A percentile compares a stretch with the other conserved stretches of the same genome.
Evolutionary conservation across 345 rosid species (phyloP).

Genomic region (Chamaenerion angustifolium): DNA sequence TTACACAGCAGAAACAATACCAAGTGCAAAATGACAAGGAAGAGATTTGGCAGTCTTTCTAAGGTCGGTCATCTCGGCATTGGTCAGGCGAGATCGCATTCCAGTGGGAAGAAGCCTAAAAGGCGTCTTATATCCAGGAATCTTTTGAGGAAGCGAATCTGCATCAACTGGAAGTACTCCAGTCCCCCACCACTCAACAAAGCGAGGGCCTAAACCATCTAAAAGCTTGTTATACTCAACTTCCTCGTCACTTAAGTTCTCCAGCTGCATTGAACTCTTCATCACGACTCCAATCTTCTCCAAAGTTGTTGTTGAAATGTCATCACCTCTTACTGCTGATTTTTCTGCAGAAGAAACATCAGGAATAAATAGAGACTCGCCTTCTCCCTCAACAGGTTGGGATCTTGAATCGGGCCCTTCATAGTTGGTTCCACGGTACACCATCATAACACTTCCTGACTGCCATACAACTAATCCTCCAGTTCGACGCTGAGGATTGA

Average conservation of each 20-base stretch:
- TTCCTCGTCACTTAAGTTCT: conserved; percentile 69
- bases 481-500: conserved; percentile 80
- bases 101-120: conserved; percentile 94
- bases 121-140: conserved; percentile 89
- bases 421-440: conserved; percentile 67
- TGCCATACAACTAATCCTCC: conserved; percentile 92
- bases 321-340: conserved; percentile 13
- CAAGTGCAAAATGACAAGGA: conserved; percentile 97
- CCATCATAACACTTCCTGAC: conserved; percentile 96
- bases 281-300: conserved; percentile 27
- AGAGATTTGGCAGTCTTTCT: conserved; percentile 79
- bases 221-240: conserved; percentile 52
- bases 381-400: conserved; percentile 21
- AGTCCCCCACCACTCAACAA: conserved; percentile 97
- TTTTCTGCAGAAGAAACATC: conserved; percentile 46
- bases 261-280: conserved; percentile 15
- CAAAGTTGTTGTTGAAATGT: conserved; percentile 12
- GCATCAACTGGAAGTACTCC: conserved; percentile 96
- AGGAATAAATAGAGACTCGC: conserved; percentile 52
- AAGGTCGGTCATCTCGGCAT: conserved; percentile 90
- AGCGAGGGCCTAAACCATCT: conserved; percentile 89
- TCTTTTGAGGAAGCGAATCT: conserved; percentile 64
- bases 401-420: conserved; percentile 50
- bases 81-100: conserved; percentile 81
- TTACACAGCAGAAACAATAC: conserved; percentile 24